A percentile compares a stretch with the other conserved stretches of the same genome.
phyloP scores from a whole-genome alignment of 2,329 filamentous ascomycete species.

The Arthroderma uncinatum region DNA sequence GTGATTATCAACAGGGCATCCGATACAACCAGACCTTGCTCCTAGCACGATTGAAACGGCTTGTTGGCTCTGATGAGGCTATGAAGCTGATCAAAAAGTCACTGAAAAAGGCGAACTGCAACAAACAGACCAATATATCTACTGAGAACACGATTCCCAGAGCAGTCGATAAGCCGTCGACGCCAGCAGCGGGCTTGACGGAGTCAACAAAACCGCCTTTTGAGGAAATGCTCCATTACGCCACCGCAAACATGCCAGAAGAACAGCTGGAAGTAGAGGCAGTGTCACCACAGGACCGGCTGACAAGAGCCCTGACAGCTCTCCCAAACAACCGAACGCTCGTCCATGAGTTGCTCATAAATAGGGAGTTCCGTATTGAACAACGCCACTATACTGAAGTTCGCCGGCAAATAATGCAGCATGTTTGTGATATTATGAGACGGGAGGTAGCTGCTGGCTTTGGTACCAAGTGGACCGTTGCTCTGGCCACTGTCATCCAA shows the following conservation, averaged over 20 bases:
- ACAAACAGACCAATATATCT: conserved; percentile 40
- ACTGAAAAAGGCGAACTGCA: conserved; percentile 47
- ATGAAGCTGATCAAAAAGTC: conserved; percentile 50
- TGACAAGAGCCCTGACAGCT: conserved; percentile 46
- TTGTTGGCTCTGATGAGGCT: conserved; percentile 50
- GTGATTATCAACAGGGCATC: conserved; percentile 55
- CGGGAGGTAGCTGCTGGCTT: conserved; percentile 45
- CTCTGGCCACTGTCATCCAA: conserved; percentile 56
- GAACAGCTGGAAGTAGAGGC: conserved; percentile 23
- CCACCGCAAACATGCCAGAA: conserved; percentile 20
- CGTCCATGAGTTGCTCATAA: conserved; percentile 53
- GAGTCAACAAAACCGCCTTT: conserved; percentile 24
- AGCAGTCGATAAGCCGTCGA: conserved; percentile 34
- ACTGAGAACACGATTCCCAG: conserved; percentile 49
- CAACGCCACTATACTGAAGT: conserved; percentile 38
- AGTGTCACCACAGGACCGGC: conserved; percentile 29
- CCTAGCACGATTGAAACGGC: conserved; percentile 49
- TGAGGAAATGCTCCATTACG: conserved; percentile 31
- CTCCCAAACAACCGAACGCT: conserved; percentile 51
- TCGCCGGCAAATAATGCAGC: conserved; percentile 47
- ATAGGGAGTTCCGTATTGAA: conserved; percentile 53
- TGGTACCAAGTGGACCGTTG: conserved; percentile 49
- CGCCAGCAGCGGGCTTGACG: conserved; percentile 20
- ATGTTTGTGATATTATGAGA: conserved; percentile 49
- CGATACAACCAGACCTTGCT: conserved; percentile 54